phyloP scores from a whole-genome alignment of 805 yeast species.

The Yarrowia hollandica region DNA sequence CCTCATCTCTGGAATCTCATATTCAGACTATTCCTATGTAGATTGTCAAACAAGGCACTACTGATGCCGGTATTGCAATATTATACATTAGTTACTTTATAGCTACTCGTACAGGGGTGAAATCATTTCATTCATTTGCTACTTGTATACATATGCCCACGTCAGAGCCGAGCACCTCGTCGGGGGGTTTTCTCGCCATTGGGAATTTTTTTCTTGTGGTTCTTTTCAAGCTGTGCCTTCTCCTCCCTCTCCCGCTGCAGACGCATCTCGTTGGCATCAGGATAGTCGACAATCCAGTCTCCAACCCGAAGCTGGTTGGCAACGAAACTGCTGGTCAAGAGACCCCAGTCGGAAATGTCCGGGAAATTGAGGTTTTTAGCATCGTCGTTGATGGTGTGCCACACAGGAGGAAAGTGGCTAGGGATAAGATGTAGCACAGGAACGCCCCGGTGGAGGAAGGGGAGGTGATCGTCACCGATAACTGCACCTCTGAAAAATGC shows the following conservation, averaged over 20 bases:
- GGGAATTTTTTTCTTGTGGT: not conserved
- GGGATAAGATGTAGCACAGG: constrained; percentile 58
- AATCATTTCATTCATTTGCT: too few species aligned
- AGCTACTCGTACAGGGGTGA: too few species aligned
- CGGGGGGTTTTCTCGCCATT: constrained; percentile 3
- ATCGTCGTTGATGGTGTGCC: constrained; percentile 55
- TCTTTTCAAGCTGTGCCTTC: not conserved
- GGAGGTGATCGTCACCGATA: constrained; percentile 56
- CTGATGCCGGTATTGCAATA: too few species aligned
- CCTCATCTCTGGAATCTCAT: too few species aligned
- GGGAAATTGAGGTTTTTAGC: constrained; percentile 46
- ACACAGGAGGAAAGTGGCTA: constrained; percentile 49
- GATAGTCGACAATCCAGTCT: constrained; percentile 2
- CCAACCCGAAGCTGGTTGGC: constrained; percentile 38
- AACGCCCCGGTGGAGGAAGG: constrained; percentile 50
- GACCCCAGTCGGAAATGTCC: constrained; percentile 51
- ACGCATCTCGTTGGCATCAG: constrained; percentile 10
- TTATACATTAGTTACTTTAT: too few species aligned
- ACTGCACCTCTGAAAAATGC: constrained; percentile 33
- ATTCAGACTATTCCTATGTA: too few species aligned
- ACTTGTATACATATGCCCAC: too few species aligned
- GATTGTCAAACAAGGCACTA: too few species aligned
- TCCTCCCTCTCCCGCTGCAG: constrained; percentile 13
- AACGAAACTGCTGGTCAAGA: constrained; percentile 46
- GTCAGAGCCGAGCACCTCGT: constrained; percentile 3